A percentile compares a stretch with the other conserved stretches of the same genome.
phyloP scores from a whole-genome alignment of 2,329 filamentous ascomycete genomes.

The Cryphonectria radicalis region DNA sequence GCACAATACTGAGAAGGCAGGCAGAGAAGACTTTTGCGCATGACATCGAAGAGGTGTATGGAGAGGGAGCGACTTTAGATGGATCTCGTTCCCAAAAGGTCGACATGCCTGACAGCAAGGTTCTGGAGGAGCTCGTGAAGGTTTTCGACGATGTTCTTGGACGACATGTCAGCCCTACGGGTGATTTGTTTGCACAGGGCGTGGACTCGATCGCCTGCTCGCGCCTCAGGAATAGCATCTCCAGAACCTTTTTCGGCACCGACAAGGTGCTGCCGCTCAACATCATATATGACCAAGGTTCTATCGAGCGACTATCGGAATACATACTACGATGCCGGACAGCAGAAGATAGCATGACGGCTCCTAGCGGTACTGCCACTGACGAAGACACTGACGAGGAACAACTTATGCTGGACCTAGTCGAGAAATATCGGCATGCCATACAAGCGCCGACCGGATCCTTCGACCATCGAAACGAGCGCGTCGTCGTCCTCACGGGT shows the following conservation, averaged over 20 bases:
- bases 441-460: constrained; percentile 19
- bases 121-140: constrained; percentile 39
- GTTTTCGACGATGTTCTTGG: constrained; percentile 41
- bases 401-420: constrained; percentile 36
- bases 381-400: constrained; percentile 23
- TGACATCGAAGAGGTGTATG: constrained; percentile 53
- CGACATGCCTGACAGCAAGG: constrained; percentile 40
- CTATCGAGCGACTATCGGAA: constrained; percentile 41
- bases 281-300: constrained; percentile 63
- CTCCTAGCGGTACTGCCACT: background rate
- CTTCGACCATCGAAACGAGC: constrained; percentile 20
- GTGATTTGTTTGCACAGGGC: constrained; percentile 61
- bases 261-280: constrained; percentile 52
- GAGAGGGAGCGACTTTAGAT: constrained; percentile 22
- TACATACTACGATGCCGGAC: constrained; percentile 32
- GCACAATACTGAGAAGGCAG: constrained; percentile 56
- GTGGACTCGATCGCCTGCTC: constrained; percentile 64
- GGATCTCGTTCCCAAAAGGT: background rate
- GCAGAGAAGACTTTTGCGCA: constrained; percentile 54
- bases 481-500: constrained; percentile 35
- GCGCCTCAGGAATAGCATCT: constrained; percentile 49
- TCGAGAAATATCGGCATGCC: constrained; percentile 35
- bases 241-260: constrained; percentile 33
- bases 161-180: constrained; percentile 38
- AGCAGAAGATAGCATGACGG: constrained; percentile 8